phyloP scores from a whole-genome alignment of 495 filamentous ascomycete species.

The Penicillium verhagenii region DNA sequence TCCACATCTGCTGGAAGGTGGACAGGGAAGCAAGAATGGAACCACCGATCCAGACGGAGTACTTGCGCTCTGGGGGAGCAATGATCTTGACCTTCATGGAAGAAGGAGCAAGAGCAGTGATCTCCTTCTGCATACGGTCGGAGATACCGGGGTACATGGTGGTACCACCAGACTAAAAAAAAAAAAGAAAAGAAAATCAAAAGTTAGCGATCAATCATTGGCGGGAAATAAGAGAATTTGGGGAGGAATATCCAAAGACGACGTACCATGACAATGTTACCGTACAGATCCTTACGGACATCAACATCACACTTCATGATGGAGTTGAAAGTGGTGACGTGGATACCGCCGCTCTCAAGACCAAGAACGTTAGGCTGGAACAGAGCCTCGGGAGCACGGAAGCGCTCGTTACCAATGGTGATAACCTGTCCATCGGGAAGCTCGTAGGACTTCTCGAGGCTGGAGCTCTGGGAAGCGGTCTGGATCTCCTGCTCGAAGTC shows the following conservation, averaged over 20 bases:
- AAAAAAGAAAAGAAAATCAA: too few relatives aligned
- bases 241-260: background rate
- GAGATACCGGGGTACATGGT: conserved; percentile 99
- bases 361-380: conserved; percentile 98
- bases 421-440: conserved; percentile 99
- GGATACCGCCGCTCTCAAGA: conserved; percentile 97
- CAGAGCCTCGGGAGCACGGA: conserved; percentile 98
- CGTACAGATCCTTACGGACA: conserved; percentile 98
- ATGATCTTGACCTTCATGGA: conserved; percentile 87
- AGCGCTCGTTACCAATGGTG: conserved; percentile 99
- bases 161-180: conserved; percentile 91
- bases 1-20: conserved; percentile 99
- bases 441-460: conserved; percentile 99
- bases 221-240: conserved; percentile 16
- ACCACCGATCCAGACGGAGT: conserved; percentile 99
- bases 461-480: conserved; percentile 97
- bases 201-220: conserved; percentile 8
- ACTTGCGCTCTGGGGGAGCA: conserved; percentile 74
- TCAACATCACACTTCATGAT: conserved; percentile 99
- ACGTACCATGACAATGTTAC: conserved; percentile 99
- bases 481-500: conserved; percentile 99
- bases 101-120: conserved; percentile 96
- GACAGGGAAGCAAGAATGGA: conserved; percentile 98
- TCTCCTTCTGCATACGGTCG: conserved; percentile 99
- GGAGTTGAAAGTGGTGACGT: conserved; percentile 99